Percentiles rank a stretch among this genome's conserved stretches.
Conservation (phyloP, 768 basidiomycete species). For the Hygrocybe punicea region DNA sequence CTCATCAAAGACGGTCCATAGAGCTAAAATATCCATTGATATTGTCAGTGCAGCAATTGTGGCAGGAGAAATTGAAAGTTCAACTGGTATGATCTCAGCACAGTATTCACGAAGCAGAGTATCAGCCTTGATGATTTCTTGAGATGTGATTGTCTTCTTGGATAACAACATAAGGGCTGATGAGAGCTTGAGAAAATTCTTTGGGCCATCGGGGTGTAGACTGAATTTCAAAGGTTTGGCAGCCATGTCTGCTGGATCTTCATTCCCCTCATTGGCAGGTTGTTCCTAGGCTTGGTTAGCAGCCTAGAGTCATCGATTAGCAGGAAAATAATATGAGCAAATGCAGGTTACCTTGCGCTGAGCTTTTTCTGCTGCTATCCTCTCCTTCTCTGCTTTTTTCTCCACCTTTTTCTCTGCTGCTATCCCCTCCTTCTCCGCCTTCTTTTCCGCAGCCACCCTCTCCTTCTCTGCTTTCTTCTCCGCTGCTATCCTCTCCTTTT, state of each 20-base stretch:
- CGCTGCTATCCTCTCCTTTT: no score
- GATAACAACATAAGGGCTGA: neutral
- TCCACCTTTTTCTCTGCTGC: no score
- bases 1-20: conserved; percentile 18
- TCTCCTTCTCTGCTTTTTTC: neutral
- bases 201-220: neutral
- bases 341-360: no score
- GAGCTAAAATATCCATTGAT: conserved; percentile 18
- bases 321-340: no score
- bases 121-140: neutral
- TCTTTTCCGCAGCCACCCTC: neutral
- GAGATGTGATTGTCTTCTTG: neutral
- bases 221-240: neutral
- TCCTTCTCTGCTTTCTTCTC: neutral
- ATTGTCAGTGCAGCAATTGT: neutral
- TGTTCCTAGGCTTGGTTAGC: neutral
- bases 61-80: neutral
- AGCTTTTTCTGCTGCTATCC: neutral
- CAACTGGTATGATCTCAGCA: neutral
- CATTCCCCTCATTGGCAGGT: no score
- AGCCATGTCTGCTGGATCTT: no score
- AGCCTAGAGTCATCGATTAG: no score
- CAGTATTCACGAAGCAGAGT: neutral
- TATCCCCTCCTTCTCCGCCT: neutral
- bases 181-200: neutral